These are phyloP conservation scores for Zygoascus bituminiphila DNA, from an alignment of 805 yeast genomes.

Conservation along the genomic window DNA sequence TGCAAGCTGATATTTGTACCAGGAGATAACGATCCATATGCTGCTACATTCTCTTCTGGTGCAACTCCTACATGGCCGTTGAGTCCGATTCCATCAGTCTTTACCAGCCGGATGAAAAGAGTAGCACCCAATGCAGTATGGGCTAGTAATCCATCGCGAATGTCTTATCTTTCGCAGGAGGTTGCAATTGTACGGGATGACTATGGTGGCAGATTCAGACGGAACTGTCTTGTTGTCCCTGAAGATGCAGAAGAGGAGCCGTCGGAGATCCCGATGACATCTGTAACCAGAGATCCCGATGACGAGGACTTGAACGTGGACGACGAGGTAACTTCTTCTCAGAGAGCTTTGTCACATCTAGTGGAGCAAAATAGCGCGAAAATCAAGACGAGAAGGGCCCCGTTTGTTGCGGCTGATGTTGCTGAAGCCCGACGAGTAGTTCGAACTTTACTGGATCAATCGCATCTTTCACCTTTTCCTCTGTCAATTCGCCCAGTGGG, in stretches of 20 bases:
- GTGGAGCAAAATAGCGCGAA: slow-evolving; percentile 7
- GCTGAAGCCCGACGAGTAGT: slow-evolving; percentile 44
- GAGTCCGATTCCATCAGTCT: slow-evolving; percentile 57
- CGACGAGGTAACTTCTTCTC: slow-evolving; percentile 17
- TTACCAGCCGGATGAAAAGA: slow-evolving; percentile 59
- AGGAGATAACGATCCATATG: slow-evolving; percentile 94
- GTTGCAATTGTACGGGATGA: slow-evolving; percentile 69
- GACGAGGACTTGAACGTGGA: slow-evolving; percentile 18
- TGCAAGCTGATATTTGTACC: slow-evolving; percentile 70
- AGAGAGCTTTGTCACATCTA: slow-evolving; percentile 15
- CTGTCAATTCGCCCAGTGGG: slow-evolving; percentile 50
- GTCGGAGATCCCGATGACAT: slow-evolving; percentile 18
- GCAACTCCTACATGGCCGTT: slow-evolving; percentile 61
- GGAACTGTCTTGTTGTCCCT: slow-evolving; percentile 57
- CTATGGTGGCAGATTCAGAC: slow-evolving; percentile 55
- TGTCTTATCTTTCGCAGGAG: slow-evolving; percentile 79
- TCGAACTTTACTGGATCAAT: slow-evolving; percentile 80
- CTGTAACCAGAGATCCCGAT: slow-evolving; percentile 11
- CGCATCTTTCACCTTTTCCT: slow-evolving; percentile 75
- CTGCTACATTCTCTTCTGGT: slow-evolving; percentile 58
- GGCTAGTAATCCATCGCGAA: slow-evolving; percentile 71
- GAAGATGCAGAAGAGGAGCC: slow-evolving; percentile 13
- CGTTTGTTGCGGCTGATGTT: slow-evolving; percentile 20
- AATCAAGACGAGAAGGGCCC: slow-evolving; percentile 7
- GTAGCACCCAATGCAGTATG: slow-evolving; percentile 43